Evolutionary conservation across 352 stramenopile genomes (phyloP).

Genomic region (Paralagenidium karlingii): DNA sequence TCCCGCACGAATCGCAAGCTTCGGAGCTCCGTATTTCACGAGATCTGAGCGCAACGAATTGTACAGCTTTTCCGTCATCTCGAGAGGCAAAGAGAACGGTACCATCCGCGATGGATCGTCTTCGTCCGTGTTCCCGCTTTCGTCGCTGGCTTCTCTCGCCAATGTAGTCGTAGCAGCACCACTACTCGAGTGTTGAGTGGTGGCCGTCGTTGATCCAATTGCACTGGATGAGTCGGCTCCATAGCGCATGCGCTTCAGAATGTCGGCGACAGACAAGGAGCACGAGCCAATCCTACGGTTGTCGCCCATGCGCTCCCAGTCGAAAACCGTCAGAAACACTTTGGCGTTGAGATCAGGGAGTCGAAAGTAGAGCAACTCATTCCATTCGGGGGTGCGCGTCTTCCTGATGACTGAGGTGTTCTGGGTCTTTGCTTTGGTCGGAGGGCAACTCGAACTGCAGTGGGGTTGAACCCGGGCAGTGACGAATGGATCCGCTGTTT

Average conservation of each 20-base stretch:
- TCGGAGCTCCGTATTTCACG: conserved; percentile 28
- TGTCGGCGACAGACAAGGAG: conserved; percentile 22
- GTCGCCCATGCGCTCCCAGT: conserved; percentile 34
- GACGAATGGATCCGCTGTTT: conserved; percentile 39
- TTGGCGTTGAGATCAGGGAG: conserved; percentile 30
- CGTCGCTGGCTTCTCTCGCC: not conserved
- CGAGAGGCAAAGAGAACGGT: conserved; percentile 47
- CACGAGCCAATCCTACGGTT: conserved; percentile 35
- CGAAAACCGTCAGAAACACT: conserved; percentile 31
- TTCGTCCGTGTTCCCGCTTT: not conserved
- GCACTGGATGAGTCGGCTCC: conserved; percentile 1
- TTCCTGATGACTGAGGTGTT: conserved; percentile 57
- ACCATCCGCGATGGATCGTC: conserved; percentile 24
- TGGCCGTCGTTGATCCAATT: too few species aligned
- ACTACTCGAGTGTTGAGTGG: too few species aligned
- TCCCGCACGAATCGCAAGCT: conserved; percentile 37
- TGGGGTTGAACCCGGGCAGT: conserved; percentile 26
- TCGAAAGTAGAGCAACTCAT: conserved; percentile 40
- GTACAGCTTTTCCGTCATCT: conserved; percentile 34
- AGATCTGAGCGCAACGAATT: conserved; percentile 24
- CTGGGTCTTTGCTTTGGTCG: conserved; percentile 5
- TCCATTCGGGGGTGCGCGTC: conserved; percentile 43
- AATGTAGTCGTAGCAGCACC: too few species aligned
- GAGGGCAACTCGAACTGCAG: conserved; percentile 1
- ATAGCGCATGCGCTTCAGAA: conserved; percentile 23